Conservation (phyloP, 148 eudicot species). For the Chenopodium quinoa region DNA sequence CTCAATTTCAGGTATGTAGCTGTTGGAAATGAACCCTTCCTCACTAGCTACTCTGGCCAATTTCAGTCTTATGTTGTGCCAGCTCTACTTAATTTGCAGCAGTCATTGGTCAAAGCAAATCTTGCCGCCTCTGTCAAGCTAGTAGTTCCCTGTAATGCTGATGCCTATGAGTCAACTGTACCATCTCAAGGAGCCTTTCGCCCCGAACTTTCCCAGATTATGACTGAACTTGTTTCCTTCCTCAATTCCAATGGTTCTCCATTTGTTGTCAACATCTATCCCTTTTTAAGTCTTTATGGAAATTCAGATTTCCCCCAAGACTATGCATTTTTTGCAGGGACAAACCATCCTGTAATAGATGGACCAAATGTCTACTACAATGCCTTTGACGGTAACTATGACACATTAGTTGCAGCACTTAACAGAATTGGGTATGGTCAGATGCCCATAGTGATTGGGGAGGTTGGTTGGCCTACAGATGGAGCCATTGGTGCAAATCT, state of each 20-base stretch:
- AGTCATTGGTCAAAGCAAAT: slow-evolving; percentile 69
- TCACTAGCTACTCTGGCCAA: slow-evolving; percentile 62
- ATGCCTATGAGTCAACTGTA: slow-evolving; percentile 64
- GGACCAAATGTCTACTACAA: slow-evolving; percentile 67
- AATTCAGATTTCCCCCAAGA: slow-evolving; percentile 88
- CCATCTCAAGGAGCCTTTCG: slow-evolving; percentile 89
- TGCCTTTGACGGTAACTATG: slow-evolving; percentile 84
- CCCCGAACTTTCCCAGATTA: slow-evolving; percentile 60
- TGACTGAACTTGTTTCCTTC: slow-evolving; percentile 65
- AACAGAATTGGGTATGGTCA: slow-evolving; percentile 60
- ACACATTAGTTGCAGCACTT: slow-evolving; percentile 77
- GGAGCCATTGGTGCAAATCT: slow-evolving; percentile 74
- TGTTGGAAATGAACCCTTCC: slow-evolving; percentile 90
- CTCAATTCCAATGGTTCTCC: slow-evolving; percentile 74
- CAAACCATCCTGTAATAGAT: slow-evolving; percentile 69
- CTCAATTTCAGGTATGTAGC: slow-evolving; percentile 60
- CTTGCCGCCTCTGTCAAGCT: slow-evolving; percentile 62
- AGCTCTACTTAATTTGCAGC: slow-evolving; percentile 64
- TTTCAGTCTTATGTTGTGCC: slow-evolving; percentile 68
- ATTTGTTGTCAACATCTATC: slow-evolving; percentile 81
- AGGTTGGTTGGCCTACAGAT: slow-evolving; percentile 90
- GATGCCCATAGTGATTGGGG: slow-evolving; percentile 78
- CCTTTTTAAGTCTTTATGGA: slow-evolving; percentile 71
- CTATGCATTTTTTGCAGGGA: slow-evolving; percentile 76
- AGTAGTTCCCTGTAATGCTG: slow-evolving; percentile 88